Evolutionary conservation across 139 green algal species (phyloP).

Genomic region (Coelastrella sp.): DNA sequence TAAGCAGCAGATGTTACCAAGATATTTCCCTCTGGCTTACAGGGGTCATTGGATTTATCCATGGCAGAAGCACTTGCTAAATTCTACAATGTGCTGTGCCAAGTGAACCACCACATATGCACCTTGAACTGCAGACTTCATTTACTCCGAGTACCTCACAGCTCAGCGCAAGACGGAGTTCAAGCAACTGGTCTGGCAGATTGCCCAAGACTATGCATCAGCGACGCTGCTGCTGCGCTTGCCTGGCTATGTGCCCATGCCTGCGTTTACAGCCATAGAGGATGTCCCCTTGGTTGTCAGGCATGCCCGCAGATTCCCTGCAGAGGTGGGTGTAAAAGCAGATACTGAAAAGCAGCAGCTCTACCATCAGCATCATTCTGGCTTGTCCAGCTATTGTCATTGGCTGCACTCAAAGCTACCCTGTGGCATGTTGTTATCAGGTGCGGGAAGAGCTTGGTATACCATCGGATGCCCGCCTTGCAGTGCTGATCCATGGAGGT

Average conservation of each 20-base stretch:
- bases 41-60: too few relatives aligned
- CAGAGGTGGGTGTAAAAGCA: conserved; percentile 24
- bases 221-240: conserved; percentile 63
- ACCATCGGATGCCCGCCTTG: background rate
- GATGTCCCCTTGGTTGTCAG: conserved; percentile 81
- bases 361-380: background rate
- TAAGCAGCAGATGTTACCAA: too few relatives aligned
- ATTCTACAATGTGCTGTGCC: too few relatives aligned
- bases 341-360: background rate
- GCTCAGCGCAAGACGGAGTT: conserved; percentile 36
- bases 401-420: too few relatives aligned
- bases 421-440: background rate
- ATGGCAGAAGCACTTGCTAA: too few relatives aligned
- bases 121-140: conserved; percentile 65
- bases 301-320: conserved; percentile 27
- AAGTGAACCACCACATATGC: background rate
- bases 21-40: too few relatives aligned
- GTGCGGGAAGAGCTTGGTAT: conserved; percentile 58
- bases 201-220: conserved; percentile 75
- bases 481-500: conserved; percentile 38
- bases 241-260: conserved; percentile 71
- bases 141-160: conserved; percentile 74
- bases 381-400: too few relatives aligned
- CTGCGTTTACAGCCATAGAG: conserved; percentile 73
- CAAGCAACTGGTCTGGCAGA: conserved; percentile 60